Evolutionary conservation across 257 asterid species (phyloP).

Genomic region (Lycium barbarum): DNA sequence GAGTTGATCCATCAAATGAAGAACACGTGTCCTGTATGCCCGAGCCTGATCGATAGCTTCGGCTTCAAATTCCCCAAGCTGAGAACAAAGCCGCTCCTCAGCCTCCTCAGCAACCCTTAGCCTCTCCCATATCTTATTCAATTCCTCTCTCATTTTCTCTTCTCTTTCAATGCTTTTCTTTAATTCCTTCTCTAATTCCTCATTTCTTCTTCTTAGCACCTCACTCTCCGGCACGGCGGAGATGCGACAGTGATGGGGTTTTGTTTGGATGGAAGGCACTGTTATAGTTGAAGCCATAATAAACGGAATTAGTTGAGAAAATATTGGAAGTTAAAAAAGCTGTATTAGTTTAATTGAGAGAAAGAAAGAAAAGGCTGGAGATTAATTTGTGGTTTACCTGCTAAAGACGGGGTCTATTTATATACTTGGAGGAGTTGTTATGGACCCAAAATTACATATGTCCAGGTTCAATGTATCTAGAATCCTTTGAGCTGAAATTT

Average conservation of each 20-base stretch:
- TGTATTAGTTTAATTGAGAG: not conserved
- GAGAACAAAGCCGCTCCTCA: too few species aligned
- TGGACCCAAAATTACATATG: not conserved
- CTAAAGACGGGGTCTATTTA: not conserved
- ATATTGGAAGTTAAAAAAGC: not conserved
- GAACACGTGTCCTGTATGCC: constrained; percentile 50
- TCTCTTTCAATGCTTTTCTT: too few species aligned
- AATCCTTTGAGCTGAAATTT: not conserved
- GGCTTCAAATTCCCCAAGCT: too few species aligned
- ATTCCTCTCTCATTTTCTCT: too few species aligned
- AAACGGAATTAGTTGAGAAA: not conserved
- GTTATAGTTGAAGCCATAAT: constrained; percentile 59
- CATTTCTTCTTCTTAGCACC: constrained; percentile 39
- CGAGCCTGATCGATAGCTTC: constrained; percentile 47
- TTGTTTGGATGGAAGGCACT: constrained; percentile 35
- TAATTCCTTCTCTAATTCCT: too few species aligned
- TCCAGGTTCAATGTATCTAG: constrained; percentile 26
- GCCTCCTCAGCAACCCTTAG: too few species aligned
- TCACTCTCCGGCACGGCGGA: constrained; percentile 38
- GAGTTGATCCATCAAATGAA: constrained; percentile 59
- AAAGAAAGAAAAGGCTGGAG: not conserved
- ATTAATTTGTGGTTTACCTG: not conserved
- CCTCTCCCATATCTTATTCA: too few species aligned
- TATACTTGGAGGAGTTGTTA: not conserved
- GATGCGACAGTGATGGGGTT: constrained; percentile 18